These are phyloP conservation scores for Hemileia vastatrix DNA, from an alignment of 1,284 basidiomycete genomes.

Conservation along the genomic window DNA sequence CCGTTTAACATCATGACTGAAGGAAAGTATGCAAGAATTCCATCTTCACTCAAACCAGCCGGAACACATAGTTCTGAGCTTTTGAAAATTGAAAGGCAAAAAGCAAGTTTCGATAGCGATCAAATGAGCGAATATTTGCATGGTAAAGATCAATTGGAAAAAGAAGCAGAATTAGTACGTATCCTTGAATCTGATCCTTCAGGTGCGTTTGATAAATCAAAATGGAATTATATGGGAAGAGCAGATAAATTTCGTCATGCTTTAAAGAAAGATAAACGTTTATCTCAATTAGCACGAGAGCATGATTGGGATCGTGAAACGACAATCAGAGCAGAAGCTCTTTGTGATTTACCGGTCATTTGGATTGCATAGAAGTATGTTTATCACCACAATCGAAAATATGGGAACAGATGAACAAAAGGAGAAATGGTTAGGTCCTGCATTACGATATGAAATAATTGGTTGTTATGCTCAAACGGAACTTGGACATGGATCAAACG, in stretches of 20 bases:
- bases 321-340: slow-evolving; percentile 30
- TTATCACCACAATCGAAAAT: slow-evolving; percentile 37
- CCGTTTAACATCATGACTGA: no score
- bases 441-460: slow-evolving; percentile 30
- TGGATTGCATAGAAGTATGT: slow-evolving; percentile 38
- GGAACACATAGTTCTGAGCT: slow-evolving; percentile 33
- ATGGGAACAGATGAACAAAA: slow-evolving; percentile 38
- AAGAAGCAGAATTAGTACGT: slow-evolving; percentile 30
- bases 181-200: slow-evolving; percentile 32
- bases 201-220: slow-evolving; percentile 36
- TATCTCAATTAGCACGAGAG: slow-evolving; percentile 41
- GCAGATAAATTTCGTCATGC: slow-evolving; percentile 37
- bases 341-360: slow-evolving; percentile 37
- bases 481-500: slow-evolving; percentile 65
- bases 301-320: slow-evolving; percentile 31
- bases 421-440: slow-evolving; percentile 36
- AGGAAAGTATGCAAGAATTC: no score
- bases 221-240: slow-evolving; percentile 34
- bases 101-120: slow-evolving; percentile 36
- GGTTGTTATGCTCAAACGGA: slow-evolving; percentile 45
- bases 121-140: slow-evolving; percentile 36
- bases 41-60: slow-evolving; percentile 35
- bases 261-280: slow-evolving; percentile 42
- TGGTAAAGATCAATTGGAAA: slow-evolving; percentile 33
- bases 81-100: slow-evolving; percentile 34